Conservation (phyloP, 768 basidiomycete genomes). For the Bullera alba region DNA sequence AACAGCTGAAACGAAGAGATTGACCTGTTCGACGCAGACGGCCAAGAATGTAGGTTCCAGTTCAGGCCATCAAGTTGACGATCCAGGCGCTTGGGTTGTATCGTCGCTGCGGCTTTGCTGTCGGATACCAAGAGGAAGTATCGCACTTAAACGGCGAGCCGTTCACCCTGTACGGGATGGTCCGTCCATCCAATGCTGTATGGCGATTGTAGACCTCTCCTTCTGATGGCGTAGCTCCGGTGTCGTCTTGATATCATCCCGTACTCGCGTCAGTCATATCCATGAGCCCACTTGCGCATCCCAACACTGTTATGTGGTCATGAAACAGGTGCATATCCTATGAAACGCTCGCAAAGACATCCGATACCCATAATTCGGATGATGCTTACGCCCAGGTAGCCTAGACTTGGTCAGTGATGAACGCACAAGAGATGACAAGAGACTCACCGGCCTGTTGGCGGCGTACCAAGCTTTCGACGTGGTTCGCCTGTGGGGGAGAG, state of each 20-base stretch:
- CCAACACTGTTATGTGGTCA: not conserved
- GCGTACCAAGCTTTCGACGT: constrained; percentile 46
- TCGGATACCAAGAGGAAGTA: too few relatives aligned
- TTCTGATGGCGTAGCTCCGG: not conserved
- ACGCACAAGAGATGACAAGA: not conserved
- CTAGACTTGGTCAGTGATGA: constrained; percentile 1
- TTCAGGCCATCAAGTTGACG: too few relatives aligned
- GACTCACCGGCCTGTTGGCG: constrained; percentile 41
- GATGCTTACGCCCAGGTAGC: constrained; percentile 39
- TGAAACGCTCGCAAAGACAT: not conserved
- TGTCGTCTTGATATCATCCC: not conserved
- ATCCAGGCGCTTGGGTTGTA: too few relatives aligned
- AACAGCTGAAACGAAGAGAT: too few relatives aligned
- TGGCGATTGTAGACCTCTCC: not conserved
- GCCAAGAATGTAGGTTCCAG: too few relatives aligned
- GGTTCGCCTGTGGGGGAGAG: constrained; percentile 67
- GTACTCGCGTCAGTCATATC: not conserved
- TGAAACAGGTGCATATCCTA: not conserved
- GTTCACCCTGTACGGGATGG: too few relatives aligned
- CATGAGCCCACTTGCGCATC: not conserved
- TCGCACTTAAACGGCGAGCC: too few relatives aligned
- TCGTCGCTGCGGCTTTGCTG: too few relatives aligned
- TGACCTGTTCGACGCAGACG: too few relatives aligned
- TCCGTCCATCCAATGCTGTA: too few relatives aligned
- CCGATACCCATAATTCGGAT: not conserved